Conservation (phyloP, 2,329 filamentous ascomycete species). For the Lecanicillium sp. region DNA sequence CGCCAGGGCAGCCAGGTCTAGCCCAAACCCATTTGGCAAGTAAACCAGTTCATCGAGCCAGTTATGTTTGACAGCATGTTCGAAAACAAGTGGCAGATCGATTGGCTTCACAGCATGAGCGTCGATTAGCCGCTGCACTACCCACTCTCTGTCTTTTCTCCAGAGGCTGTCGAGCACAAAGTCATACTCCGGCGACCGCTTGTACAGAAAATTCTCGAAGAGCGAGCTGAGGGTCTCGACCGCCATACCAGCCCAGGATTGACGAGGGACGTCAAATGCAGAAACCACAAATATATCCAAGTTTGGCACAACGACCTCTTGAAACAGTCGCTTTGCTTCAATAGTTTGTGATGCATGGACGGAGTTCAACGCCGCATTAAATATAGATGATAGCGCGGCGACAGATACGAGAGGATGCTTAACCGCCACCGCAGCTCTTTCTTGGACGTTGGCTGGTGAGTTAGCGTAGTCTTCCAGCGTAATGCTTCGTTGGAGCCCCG, state of each 20-base stretch:
- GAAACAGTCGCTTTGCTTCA: slow-evolving; percentile 57
- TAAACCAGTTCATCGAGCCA: slow-evolving; percentile 80
- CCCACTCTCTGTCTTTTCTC: slow-evolving; percentile 84
- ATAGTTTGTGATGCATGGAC: slow-evolving; percentile 52
- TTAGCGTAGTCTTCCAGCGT: slow-evolving; percentile 48
- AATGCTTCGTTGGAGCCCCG: slow-evolving; percentile 71
- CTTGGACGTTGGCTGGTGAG: slow-evolving; percentile 39
- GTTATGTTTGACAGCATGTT: slow-evolving; percentile 67
- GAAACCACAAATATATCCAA: slow-evolving; percentile 73
- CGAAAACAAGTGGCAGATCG: slow-evolving; percentile 33
- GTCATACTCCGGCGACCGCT: slow-evolving; percentile 68
- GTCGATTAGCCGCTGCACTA: slow-evolving; percentile 70
- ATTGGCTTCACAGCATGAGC: slow-evolving; percentile 69
- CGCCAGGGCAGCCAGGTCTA: slow-evolving; percentile 79
- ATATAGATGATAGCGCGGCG: slow-evolving; percentile 66
- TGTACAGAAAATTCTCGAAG: slow-evolving; percentile 76
- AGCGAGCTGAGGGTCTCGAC: slow-evolving; percentile 67
- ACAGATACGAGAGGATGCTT: slow-evolving; percentile 84
- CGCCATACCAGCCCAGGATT: slow-evolving; percentile 65
- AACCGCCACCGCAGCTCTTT: slow-evolving; percentile 53
- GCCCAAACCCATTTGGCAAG: slow-evolving; percentile 72
- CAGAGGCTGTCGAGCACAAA: slow-evolving; percentile 89
- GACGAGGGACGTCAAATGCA: slow-evolving; percentile 64
- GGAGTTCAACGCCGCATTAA: slow-evolving; percentile 55
- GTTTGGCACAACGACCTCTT: slow-evolving; percentile 62